phyloP scores from a whole-genome alignment of 2,329 filamentous ascomycete genomes.

The Amauroascus verrucosus region DNA sequence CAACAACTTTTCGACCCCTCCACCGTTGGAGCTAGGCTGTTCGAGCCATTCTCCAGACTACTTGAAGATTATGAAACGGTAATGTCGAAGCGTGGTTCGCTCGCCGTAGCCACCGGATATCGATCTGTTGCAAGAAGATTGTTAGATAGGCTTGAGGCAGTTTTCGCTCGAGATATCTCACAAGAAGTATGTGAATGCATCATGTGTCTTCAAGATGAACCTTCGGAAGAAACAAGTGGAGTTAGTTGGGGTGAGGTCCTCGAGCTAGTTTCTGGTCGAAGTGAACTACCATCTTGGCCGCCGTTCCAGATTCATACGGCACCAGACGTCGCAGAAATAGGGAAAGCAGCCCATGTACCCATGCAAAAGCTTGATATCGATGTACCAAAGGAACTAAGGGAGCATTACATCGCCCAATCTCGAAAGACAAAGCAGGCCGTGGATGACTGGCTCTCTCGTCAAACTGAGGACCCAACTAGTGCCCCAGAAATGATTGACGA shows the following conservation, averaged over 20 bases:
- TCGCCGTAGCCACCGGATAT: conserved; percentile 92
- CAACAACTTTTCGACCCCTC: conserved; percentile 53
- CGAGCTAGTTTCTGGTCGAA: conserved; percentile 79
- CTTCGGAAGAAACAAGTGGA: conserved; percentile 49
- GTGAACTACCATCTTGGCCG: conserved; percentile 79
- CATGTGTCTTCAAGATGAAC: conserved; percentile 62
- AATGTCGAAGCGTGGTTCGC: conserved; percentile 69
- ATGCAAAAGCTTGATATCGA: conserved; percentile 83
- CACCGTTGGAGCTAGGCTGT: conserved; percentile 60
- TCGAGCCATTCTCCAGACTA: conserved; percentile 70
- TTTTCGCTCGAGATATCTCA: conserved; percentile 87
- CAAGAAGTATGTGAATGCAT: conserved; percentile 75
- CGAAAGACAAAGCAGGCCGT: conserved; percentile 88
- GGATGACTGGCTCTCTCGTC: conserved; percentile 77
- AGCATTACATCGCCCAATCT: conserved; percentile 83
- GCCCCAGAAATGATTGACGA: conserved; percentile 86
- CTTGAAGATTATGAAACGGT: conserved; percentile 80
- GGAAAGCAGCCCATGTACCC: conserved; percentile 44
- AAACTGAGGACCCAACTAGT: conserved; percentile 61
- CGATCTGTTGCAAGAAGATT: conserved; percentile 83
- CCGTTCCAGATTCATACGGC: conserved; percentile 65
- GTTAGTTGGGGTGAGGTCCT: conserved; percentile 93
- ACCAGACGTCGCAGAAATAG: conserved; percentile 45
- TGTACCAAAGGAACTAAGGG: conserved; percentile 83
- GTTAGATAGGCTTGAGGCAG: conserved; percentile 81